Percentiles rank a stretch among this genome's conserved stretches.
Conservation (phyloP, 768 basidiomycete genomes). For the Tephrocybe sp. region DNA sequence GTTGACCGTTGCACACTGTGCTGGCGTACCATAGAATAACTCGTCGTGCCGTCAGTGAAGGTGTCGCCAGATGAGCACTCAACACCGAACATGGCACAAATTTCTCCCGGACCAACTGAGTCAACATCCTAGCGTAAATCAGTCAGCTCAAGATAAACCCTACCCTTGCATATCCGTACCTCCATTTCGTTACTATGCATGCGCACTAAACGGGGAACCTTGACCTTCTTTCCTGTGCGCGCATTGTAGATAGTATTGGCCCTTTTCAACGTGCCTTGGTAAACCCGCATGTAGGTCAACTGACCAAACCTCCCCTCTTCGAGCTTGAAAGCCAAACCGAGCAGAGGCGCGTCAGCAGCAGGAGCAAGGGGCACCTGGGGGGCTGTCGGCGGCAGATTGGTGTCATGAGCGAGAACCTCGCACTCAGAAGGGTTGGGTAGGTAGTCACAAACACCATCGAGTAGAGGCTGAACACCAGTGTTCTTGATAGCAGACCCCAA, state of each 20-base stretch:
- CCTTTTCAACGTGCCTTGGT: slow-evolving; percentile 91
- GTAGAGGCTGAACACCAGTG: slow-evolving; percentile 87
- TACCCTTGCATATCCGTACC: slow-evolving; percentile 38
- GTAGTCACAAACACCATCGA: slow-evolving; percentile 96
- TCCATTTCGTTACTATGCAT: slow-evolving; percentile 99
- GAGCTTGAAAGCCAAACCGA: slow-evolving; percentile 96
- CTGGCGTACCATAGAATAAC: slow-evolving; percentile 82
- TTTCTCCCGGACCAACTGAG: slow-evolving; percentile 93
- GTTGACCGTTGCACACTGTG: not conserved
- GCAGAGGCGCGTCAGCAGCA: slow-evolving; percentile 82
- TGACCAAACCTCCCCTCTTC: slow-evolving; percentile 98
- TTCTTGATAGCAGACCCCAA: slow-evolving; percentile 98
- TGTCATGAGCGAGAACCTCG: slow-evolving; percentile 79
- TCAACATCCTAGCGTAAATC: slow-evolving; percentile 80
- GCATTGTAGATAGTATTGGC: slow-evolving; percentile 86
- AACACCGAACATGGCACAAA: slow-evolving; percentile 98
- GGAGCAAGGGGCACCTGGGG: slow-evolving; percentile 77
- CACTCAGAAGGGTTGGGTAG: slow-evolving; percentile 86
- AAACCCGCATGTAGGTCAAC: slow-evolving; percentile 96
- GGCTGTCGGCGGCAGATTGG: slow-evolving; percentile 57
- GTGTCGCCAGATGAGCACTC: slow-evolving; percentile 98
- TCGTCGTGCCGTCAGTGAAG: slow-evolving; percentile 89
- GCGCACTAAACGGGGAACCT: slow-evolving; percentile 91
- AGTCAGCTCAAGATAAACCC: not conserved
- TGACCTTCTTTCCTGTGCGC: slow-evolving; percentile 94